These are phyloP conservation scores for Phellopilus nigrolimitatus DNA, from an alignment of 1,284 basidiomycete genomes.

Conservation along the genomic window DNA sequence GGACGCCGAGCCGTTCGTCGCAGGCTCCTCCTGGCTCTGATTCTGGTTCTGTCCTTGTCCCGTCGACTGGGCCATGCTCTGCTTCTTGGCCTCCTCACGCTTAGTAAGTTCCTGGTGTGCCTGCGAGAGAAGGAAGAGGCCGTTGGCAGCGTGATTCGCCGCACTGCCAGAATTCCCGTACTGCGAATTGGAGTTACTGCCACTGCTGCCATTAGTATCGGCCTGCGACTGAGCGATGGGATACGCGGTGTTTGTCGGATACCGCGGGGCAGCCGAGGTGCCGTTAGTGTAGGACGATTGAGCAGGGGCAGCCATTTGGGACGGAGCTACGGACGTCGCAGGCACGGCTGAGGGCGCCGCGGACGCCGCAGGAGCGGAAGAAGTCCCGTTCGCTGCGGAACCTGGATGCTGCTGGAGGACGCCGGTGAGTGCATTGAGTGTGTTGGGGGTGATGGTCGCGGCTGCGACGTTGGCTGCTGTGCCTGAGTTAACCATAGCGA, in stretches of 20 bases:
- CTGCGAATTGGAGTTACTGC: constrained; percentile 15
- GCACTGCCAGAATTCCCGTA: constrained; percentile 35
- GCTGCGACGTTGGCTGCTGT: constrained; percentile 47
- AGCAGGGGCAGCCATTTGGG: constrained; percentile 18
- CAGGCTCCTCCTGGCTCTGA: constrained; percentile 22
- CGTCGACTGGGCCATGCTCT: constrained; percentile 35
- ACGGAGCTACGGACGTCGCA: constrained; percentile 12
- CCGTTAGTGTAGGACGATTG: constrained; percentile 19
- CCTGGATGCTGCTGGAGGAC: constrained; percentile 34
- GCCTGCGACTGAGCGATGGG: background rate
- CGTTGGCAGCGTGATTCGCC: constrained; percentile 71
- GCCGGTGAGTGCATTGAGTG: constrained; percentile 76
- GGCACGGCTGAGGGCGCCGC: background rate
- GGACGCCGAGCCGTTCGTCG: constrained; percentile 25
- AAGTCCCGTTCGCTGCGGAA: background rate
- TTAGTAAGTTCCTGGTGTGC: constrained; percentile 96
- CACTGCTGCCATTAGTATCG: constrained; percentile 18
- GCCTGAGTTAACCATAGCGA: constrained; percentile 83
- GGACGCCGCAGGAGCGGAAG: background rate
- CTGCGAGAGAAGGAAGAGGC: constrained; percentile 88
- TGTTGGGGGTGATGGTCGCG: constrained; percentile 87
- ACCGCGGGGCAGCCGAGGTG: constrained; percentile 8
- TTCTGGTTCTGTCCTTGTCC: constrained; percentile 25
- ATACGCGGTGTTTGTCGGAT: background rate
- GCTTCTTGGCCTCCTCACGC: constrained; percentile 74